Percentiles rank a stretch among this genome's conserved stretches.
Evolutionary conservation across 306 rosid genomes (phyloP).

Genomic region (Dicorynia guianensis): DNA sequence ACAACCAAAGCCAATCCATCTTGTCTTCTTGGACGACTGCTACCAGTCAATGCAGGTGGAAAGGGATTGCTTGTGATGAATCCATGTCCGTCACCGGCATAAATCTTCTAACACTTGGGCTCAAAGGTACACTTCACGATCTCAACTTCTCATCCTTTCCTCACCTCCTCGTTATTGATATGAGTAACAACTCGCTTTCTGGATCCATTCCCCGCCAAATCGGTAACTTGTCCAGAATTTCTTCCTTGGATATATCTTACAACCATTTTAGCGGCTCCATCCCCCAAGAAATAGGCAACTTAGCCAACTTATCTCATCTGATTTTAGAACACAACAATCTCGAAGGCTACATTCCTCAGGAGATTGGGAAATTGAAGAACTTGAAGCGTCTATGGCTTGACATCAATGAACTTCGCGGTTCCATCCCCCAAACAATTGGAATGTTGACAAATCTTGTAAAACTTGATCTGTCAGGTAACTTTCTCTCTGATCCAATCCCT

Average conservation of each 20-base stretch:
- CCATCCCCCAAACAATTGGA: conserved; percentile 39
- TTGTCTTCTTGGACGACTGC: conserved; percentile 43
- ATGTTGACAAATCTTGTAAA: conserved; percentile 32
- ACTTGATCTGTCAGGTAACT: conserved; percentile 38
- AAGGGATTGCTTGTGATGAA: conserved; percentile 38
- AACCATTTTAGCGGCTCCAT: conserved; percentile 34
- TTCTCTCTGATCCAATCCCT: conserved; percentile 44
- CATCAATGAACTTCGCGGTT: conserved; percentile 10
- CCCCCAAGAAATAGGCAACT: conserved; percentile 39
- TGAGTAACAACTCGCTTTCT: conserved; percentile 25
- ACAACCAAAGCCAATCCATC: conserved; percentile 38
- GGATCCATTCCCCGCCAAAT: conserved; percentile 44
- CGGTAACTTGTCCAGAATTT: conserved; percentile 36
- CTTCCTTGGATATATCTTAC: background rate
- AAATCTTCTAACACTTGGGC: conserved; percentile 23
- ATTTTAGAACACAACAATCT: background rate
- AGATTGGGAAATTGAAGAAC: conserved; percentile 14
- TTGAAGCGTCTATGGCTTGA: conserved; percentile 8
- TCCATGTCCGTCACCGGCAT: conserved; percentile 20
- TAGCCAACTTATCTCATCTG: background rate
- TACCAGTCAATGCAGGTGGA: conserved; percentile 40
- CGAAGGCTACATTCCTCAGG: conserved; percentile 16
- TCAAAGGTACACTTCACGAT: conserved; percentile 43
- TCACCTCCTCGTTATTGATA: conserved; percentile 6
- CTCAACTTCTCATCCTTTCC: conserved; percentile 49